Evolutionary conservation across 139 green algal species (phyloP), one percentile per base, ranked within the genome.

Genomic region (Ulvella scutata): DNA sequence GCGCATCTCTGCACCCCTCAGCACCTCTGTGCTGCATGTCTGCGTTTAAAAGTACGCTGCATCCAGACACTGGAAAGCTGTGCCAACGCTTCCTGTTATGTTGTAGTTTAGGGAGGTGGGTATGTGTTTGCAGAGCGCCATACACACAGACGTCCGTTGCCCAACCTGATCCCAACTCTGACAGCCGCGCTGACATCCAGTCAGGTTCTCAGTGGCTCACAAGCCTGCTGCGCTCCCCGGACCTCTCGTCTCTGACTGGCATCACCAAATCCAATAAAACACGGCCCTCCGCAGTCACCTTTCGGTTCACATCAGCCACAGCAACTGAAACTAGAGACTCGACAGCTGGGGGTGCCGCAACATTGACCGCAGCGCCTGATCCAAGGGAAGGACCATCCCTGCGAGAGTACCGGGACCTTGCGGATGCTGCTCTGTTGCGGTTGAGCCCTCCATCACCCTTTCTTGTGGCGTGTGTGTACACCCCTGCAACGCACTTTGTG

Each of bases 151-250:
- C 51, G 51, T 67, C 51, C 9, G 51, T 26, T 10, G 51, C 51
- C 6, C 51, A 67, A 26, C n/a, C 51, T 6, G 51, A 67, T 26
- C 31, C 51, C 13, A 6, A 67, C n/a, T n/a, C 51, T 26, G 51
- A 6, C 51, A 26, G n/a, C 0, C 13, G n/a, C 9, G 51, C 51
- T 0, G 51, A 26, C 1, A 26, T 26, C 10, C 51, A 67, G 51
- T n/a, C 51, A n/a, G 51, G 51, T 26, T 67, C 51, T n/a, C 51
- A 67, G 51, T 67, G 51, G 51, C 51, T 67, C 13, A 36, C 51
- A n/a, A 67, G 33, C 51, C 51, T 67, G n/a, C 51, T 67, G n/a
- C 51, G 51, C 51, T 67, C 51, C 51, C n/a, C 31, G 51, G 51
- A 36, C 13, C 33, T 36, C 51, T 67, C 51, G n/a, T 67, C 51